Percentiles rank a stretch among this genome's conserved stretches.
Evolutionary conservation across 1,139 yeast genomes (phyloP).

Genomic region (Kodamaea plutei): DNA sequence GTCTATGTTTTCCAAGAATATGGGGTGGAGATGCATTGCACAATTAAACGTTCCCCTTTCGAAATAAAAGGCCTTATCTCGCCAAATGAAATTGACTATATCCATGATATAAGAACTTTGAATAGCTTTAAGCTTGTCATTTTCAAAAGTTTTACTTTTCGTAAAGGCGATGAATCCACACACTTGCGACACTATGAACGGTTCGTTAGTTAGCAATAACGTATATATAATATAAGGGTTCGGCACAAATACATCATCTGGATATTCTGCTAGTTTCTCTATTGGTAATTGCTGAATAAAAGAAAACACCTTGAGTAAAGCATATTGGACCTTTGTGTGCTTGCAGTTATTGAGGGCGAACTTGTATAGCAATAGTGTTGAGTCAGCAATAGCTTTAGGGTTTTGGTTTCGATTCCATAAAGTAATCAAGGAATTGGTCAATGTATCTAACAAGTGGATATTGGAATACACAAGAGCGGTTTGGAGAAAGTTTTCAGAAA

Average conservation of each 20-base stretch:
- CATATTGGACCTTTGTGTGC: slow-evolving; percentile 1
- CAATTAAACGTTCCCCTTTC: slow-evolving; percentile 20
- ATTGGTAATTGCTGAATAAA: slow-evolving; percentile 11
- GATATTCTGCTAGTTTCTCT: slow-evolving; percentile 10
- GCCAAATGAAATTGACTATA: slow-evolving; percentile 59
- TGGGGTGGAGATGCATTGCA: slow-evolving; percentile 40
- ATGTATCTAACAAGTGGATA: background rate
- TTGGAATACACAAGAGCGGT: no score
- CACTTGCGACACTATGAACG: slow-evolving; percentile 42
- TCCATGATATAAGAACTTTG: slow-evolving; percentile 59
- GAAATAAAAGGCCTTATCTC: slow-evolving; percentile 42
- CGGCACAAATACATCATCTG: slow-evolving; percentile 22
- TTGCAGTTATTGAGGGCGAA: slow-evolving; percentile 1
- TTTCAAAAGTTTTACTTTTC: slow-evolving; percentile 31
- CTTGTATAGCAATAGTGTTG: background rate
- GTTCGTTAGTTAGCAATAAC: slow-evolving; percentile 34
- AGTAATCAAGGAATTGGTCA: background rate
- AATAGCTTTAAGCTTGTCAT: slow-evolving; percentile 25
- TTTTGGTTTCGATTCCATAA: background rate
- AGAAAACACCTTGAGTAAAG: slow-evolving; percentile 10
- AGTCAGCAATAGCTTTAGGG: background rate
- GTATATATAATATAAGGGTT: slow-evolving; percentile 37
- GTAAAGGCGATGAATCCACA: slow-evolving; percentile 48
- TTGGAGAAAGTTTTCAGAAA: background rate
- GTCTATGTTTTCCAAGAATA: slow-evolving; percentile 32